Evolutionary conservation across 306 rosid genomes (phyloP).

Genomic region (Dicorynia guianensis): DNA sequence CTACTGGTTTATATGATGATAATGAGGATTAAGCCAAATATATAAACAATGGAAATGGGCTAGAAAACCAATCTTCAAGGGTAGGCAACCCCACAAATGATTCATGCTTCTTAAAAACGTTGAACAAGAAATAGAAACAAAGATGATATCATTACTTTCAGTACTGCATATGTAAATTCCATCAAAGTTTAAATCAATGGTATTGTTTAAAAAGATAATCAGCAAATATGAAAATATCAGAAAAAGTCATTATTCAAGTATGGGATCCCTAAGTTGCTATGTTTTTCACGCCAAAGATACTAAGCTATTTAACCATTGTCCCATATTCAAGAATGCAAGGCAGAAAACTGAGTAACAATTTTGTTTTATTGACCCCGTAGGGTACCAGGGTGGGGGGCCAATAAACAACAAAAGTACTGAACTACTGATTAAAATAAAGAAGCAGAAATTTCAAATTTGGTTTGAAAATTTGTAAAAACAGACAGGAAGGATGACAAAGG

Average conservation of each 20-base stretch:
- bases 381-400: too few relatives aligned
- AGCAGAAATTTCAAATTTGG: conserved; percentile 23
- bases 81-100: conserved; percentile 14
- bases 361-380: neutral
- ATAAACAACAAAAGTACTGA: conserved; percentile 6
- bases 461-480: conserved; percentile 9
- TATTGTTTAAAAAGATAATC: neutral
- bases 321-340: conserved; percentile 23
- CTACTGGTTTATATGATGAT: conserved; percentile 7
- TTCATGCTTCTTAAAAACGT: conserved; percentile 19
- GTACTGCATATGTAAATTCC: conserved; percentile 8
- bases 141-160: neutral
- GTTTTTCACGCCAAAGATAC: conserved; percentile 9
- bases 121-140: neutral
- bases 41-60: neutral
- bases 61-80: conserved; percentile 22
- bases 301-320: conserved; percentile 13
- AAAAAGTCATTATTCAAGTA: neutral
- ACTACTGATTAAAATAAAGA: conserved; percentile 23
- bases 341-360: conserved; percentile 9
- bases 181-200: conserved; percentile 9
- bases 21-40: conserved; percentile 20
- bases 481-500: neutral
- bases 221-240: neutral
- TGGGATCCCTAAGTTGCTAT: neutral